Conservation (phyloP, 2,329 filamentous ascomycete genomes). For the Paracoccidioides brasiliensis region DNA sequence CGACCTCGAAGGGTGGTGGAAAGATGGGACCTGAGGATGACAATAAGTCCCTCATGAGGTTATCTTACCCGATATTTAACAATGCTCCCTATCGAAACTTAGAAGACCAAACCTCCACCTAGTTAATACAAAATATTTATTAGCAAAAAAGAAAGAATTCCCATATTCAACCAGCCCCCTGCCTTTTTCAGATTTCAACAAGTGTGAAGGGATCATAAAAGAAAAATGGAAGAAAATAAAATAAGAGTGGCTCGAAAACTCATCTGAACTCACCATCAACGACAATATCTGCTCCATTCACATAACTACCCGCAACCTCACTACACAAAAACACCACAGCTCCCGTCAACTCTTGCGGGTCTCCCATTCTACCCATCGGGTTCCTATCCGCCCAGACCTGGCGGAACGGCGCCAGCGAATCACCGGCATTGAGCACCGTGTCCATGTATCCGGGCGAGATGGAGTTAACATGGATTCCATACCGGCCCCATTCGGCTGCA, state of each 20-base stretch:
- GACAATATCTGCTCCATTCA: slow-evolving; percentile 55
- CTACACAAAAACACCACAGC: slow-evolving; percentile 49
- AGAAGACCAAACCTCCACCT: slow-evolving; percentile 3
- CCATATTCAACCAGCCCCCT: no score
- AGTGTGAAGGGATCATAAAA: no score
- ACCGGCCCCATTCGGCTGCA: slow-evolving; percentile 58
- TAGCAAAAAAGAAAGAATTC: neutral
- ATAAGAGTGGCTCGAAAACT: neutral
- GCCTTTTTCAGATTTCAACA: no score
- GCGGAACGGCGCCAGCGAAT: slow-evolving; percentile 41
- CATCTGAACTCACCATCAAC: slow-evolving; percentile 42
- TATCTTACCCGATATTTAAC: neutral
- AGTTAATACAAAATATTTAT: neutral
- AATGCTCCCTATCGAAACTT: neutral
- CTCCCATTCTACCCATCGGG: slow-evolving; percentile 53
- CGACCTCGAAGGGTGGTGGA: neutral
- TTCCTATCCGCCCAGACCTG: slow-evolving; percentile 46
- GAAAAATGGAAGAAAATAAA: neutral
- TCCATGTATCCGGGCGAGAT: slow-evolving; percentile 68
- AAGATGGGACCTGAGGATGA: neutral
- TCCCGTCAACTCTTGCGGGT: slow-evolving; percentile 50
- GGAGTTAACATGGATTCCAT: slow-evolving; percentile 59
- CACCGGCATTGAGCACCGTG: slow-evolving; percentile 57
- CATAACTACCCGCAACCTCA: slow-evolving; percentile 46
- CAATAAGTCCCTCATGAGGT: neutral